Base-by-base conservation (phyloP, 1,139 yeast genomes). In the Yamadazyma kanchanaburiensis region DNA sequence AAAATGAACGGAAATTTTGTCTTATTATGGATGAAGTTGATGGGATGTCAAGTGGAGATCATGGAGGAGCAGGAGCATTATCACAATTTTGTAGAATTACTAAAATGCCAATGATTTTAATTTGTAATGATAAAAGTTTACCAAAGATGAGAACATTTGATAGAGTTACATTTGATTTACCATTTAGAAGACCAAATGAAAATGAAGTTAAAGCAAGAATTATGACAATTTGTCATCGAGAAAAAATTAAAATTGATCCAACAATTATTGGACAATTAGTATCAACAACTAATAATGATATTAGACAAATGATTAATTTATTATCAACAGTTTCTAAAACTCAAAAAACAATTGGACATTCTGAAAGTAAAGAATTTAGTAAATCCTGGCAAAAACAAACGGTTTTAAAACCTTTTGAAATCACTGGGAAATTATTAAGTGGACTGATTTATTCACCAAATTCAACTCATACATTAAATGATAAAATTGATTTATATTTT, bases 21-120 rank as follows among this genome's bases (percentile, higher is more conserved):
- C 70, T 91, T 30, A 83, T 94, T 41, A 88, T 94, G 97, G 99
- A 94, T 59, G 99, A 94, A 60, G 98, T 94, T 19, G 99, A 94
- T 56, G 99, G 99, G 44, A 91, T 94, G 98, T 86, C 96, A 25
- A 88, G 94, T 48, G 99, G 99, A 42, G 99, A 94, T 56, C 81
- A 94, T 48, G 99, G 98, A 40, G 99, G 99, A 42, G 96, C 94
- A 13, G 97, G 96, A 15, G 95, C 91, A 35, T 71, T 94, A 60
- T 89, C 96, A 0, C 80, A 82, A 25, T 82, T 87, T 46, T 91
- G 97, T 53, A 72, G 82, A 25, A 80, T 77, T 27, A 88, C 98
- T 1, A 71, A 79, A 30, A 85, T 91, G 51, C 98, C 99, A 10
- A 73, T 94, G 64, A 87, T 94, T 39, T 69, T 91, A 33, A 88